phyloP scores from a whole-genome alignment of 1,139 yeast genomes.

The Hyphopichia wangnamkhiaoensis region DNA sequence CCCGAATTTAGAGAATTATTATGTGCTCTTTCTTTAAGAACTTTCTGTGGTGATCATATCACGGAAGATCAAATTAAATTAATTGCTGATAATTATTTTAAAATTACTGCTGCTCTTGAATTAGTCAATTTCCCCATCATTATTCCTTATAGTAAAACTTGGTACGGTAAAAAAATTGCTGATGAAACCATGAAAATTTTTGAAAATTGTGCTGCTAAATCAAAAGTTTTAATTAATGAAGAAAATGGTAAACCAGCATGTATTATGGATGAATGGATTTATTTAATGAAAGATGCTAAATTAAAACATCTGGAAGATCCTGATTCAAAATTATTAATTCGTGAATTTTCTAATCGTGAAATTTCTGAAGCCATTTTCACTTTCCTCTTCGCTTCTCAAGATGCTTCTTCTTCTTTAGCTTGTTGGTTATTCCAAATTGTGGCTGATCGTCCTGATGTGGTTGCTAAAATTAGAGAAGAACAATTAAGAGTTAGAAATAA shows the following conservation, averaged over 20 bases:
- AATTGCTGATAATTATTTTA: slow-evolving; percentile 88
- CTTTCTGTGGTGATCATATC: slow-evolving; percentile 95
- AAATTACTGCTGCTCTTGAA: slow-evolving; percentile 93
- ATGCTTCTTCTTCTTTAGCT: slow-evolving; percentile 96
- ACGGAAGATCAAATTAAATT: slow-evolving; percentile 83
- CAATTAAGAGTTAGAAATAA: slow-evolving; percentile 81
- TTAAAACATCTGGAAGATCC: slow-evolving; percentile 48
- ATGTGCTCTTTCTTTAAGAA: slow-evolving; percentile 89
- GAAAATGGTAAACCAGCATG: slow-evolving; percentile 80
- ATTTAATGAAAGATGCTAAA: slow-evolving; percentile 76
- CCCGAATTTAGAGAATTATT: slow-evolving; percentile 92
- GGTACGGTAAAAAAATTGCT: slow-evolving; percentile 95
- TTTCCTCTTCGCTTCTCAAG: slow-evolving; percentile 95
- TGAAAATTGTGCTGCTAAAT: slow-evolving; percentile 81
- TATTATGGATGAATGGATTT: slow-evolving; percentile 95
- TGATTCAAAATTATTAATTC: slow-evolving; percentile 59
- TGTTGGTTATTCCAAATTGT: slow-evolving; percentile 97
- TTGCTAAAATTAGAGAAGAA: slow-evolving; percentile 83
- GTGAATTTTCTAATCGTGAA: slow-evolving; percentile 87
- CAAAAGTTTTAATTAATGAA: slow-evolving; percentile 72
- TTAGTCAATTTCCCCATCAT: slow-evolving; percentile 96
- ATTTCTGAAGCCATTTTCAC: slow-evolving; percentile 96
- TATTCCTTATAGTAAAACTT: slow-evolving; percentile 91
- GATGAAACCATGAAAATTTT: slow-evolving; percentile 92
- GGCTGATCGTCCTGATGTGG: slow-evolving; percentile 92